A percentile compares a stretch with the other conserved stretches of the same genome.
Conservation (phyloP, 805 yeast genomes). For the Kazachstania taianensis region DNA sequence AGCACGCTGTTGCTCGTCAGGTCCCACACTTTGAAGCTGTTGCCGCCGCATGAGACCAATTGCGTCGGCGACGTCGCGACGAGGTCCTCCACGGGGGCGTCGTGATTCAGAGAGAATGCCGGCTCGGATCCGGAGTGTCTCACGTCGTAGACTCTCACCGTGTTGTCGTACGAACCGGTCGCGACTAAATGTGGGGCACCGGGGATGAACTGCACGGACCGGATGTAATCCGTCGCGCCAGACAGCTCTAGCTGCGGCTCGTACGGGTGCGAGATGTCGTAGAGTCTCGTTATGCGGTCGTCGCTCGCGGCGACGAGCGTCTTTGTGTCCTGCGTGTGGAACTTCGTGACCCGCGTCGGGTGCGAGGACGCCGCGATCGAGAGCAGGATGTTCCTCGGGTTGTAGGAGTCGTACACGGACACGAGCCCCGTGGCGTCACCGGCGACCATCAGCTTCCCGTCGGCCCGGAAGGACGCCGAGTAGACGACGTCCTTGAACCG, state of each 20-base stretch:
- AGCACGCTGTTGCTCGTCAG: constrained; percentile 59
- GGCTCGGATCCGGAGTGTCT: constrained; percentile 42
- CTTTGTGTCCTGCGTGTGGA: constrained; percentile 62
- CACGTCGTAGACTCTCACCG: constrained; percentile 74
- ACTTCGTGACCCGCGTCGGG: constrained; percentile 89
- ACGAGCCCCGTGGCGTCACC: constrained; percentile 94
- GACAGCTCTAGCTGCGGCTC: constrained; percentile 63
- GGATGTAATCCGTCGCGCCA: constrained; percentile 78
- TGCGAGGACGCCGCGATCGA: constrained; percentile 74
- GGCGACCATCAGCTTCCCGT: constrained; percentile 85
- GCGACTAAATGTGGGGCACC: constrained; percentile 67
- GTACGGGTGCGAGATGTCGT: constrained; percentile 72
- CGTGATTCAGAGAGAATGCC: constrained; percentile 58
- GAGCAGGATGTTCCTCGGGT: constrained; percentile 68
- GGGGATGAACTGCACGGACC: constrained; percentile 73
- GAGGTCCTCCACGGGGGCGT: constrained; percentile 77
- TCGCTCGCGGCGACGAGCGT: constrained; percentile 76
- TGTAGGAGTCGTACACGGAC: constrained; percentile 77
- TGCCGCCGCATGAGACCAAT: constrained; percentile 72
- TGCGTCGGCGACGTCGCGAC: constrained; percentile 64
- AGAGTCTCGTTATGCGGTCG: constrained; percentile 75
- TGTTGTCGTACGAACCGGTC: constrained; percentile 91
- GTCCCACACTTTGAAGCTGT: constrained; percentile 85
- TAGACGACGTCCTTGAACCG: constrained; percentile 88
- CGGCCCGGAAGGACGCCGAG: constrained; percentile 82